phyloP scores from a whole-genome alignment of 257 asterid species.

The Ehretia macrophylla region DNA sequence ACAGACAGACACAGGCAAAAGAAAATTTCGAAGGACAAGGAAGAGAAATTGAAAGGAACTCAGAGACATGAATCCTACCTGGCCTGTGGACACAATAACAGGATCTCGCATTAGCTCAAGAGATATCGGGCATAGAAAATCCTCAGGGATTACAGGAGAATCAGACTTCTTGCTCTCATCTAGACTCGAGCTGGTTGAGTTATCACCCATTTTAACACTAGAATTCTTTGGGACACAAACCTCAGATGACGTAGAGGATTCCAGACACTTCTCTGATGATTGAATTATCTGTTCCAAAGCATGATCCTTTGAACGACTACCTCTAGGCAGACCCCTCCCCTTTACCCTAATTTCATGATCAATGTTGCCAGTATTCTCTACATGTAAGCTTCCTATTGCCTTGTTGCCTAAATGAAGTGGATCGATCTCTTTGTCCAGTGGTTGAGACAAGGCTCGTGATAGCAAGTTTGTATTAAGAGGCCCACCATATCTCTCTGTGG shows the following conservation, averaged over 20 bases:
- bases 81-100: conserved; percentile 86
- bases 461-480: conserved; percentile 55
- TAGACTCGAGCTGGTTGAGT: conserved; percentile 27
- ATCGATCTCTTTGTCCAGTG: conserved; percentile 61
- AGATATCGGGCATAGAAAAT: conserved; percentile 90
- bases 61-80: conserved; percentile 20
- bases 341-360: conserved; percentile 52
- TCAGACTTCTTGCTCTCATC: conserved; percentile 62
- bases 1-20: background rate
- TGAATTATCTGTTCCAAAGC: conserved; percentile 25
- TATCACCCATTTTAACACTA: conserved; percentile 26
- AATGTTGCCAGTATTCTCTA: conserved; percentile 44
- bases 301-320: conserved; percentile 28
- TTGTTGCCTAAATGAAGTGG: conserved; percentile 44
- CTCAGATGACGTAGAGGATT: conserved; percentile 33
- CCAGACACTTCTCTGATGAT: conserved; percentile 26
- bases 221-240: conserved; percentile 27
- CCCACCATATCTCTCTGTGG: conserved; percentile 75
- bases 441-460: conserved; percentile 59
- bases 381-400: conserved; percentile 40
- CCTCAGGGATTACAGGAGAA: conserved; percentile 65
- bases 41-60: background rate
- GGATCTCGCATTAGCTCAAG: conserved; percentile 98
- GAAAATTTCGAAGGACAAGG: background rate
- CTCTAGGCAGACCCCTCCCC: conserved; percentile 21